Percentiles rank a stretch among this genome's conserved stretches.
These are phyloP conservation scores for Cyberlindnera veronae DNA, from an alignment of 805 yeast genomes.

Conservation along the genomic window DNA sequence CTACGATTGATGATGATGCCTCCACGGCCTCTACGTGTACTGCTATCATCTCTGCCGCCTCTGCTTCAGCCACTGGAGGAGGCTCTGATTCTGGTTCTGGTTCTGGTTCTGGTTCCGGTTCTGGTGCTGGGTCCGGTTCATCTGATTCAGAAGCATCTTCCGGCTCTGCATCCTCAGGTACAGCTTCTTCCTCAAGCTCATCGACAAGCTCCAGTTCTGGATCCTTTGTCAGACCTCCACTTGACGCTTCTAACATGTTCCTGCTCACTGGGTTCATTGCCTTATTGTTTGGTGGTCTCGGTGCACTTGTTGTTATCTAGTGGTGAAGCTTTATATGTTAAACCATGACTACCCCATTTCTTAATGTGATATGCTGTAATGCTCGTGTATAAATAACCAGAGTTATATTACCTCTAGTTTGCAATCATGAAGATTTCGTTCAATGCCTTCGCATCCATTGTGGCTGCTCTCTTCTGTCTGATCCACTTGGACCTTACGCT, in stretches of 20 bases:
- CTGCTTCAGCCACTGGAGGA: slow-evolving; percentile 29
- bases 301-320: slow-evolving; percentile 31
- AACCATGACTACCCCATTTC: not conserved
- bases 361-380: too few species aligned
- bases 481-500: slow-evolving; percentile 87
- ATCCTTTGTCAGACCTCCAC: slow-evolving; percentile 13
- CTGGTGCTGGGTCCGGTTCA: slow-evolving; percentile 23
- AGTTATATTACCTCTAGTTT: slow-evolving; percentile 27
- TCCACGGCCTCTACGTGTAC: slow-evolving; percentile 36
- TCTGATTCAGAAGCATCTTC: slow-evolving; percentile 15
- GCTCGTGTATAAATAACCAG: not conserved
- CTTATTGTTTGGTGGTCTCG: slow-evolving; percentile 43
- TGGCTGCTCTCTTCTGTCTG: slow-evolving; percentile 86
- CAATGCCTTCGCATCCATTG: slow-evolving; percentile 81
- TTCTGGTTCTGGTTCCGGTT: slow-evolving; percentile 22
- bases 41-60: slow-evolving; percentile 34
- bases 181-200: slow-evolving; percentile 26
- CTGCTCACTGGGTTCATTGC: slow-evolving; percentile 29
- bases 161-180: slow-evolving; percentile 20
- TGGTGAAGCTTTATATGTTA: not conserved
- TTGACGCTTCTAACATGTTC: slow-evolving; percentile 14
- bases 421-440: slow-evolving; percentile 92
- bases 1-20: slow-evolving; percentile 44
- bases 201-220: slow-evolving; percentile 23
- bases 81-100: slow-evolving; percentile 38